These are phyloP conservation scores for Agaricales sp. DNA, from an alignment of 1,284 basidiomycete species.

Conservation along the genomic window DNA sequence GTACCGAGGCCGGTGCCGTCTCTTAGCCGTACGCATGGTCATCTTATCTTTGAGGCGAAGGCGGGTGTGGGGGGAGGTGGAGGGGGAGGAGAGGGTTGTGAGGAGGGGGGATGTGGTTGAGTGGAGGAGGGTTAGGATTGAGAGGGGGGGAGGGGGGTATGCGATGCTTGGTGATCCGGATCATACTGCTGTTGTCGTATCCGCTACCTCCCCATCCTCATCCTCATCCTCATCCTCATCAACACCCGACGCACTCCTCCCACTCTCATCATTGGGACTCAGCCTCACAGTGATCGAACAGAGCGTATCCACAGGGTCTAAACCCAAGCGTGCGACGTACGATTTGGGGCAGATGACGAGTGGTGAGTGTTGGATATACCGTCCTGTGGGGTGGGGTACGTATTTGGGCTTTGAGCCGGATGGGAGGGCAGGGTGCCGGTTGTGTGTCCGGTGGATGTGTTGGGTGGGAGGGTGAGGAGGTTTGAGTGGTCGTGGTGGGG, in stretches of 20 bases:
- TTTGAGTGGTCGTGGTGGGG: too few species aligned
- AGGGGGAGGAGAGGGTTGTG: slow-evolving; percentile 44
- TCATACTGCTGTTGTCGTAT: slow-evolving; percentile 26
- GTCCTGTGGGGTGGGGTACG: not conserved
- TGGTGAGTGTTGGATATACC: not conserved
- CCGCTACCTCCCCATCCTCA: slow-evolving; percentile 15
- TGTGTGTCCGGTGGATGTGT: too few species aligned
- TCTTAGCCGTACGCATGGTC: slow-evolving; percentile 42
- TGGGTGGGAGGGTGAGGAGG: too few species aligned
- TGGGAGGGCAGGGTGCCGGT: too few species aligned
- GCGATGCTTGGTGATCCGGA: slow-evolving; percentile 25
- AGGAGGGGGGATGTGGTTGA: slow-evolving; percentile 47
- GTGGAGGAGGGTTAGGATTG: slow-evolving; percentile 33
- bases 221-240: too few species aligned
- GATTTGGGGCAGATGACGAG: not conserved
- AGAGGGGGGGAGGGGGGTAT: slow-evolving; percentile 14
- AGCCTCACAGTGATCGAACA: not conserved
- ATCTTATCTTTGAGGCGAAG: slow-evolving; percentile 37
- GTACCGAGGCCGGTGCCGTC: slow-evolving; percentile 36
- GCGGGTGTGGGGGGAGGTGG: slow-evolving; percentile 24
- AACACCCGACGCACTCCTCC: slow-evolving; percentile 12
- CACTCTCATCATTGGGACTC: not conserved
- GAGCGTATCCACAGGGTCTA: not conserved
- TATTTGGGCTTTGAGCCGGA: not conserved
- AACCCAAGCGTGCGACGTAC: not conserved